These are phyloP conservation scores for Hypholoma fasciculare DNA, from an alignment of 768 basidiomycete species.

Conservation along the genomic window DNA sequence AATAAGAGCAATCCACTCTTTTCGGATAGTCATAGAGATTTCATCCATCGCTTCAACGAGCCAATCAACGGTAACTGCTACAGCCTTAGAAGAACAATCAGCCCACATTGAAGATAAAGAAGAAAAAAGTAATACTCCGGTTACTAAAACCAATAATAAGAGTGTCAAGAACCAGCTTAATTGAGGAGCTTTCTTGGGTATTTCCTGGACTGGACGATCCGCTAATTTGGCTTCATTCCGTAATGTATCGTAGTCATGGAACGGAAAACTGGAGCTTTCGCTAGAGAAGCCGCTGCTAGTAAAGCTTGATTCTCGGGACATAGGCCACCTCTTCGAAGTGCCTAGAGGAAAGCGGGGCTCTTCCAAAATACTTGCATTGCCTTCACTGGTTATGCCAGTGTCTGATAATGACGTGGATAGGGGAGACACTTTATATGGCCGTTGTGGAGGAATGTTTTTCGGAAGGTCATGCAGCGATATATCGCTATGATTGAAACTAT, in stretches of 20 bases:
- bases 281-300: constrained; percentile 9
- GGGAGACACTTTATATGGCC: constrained; percentile 17
- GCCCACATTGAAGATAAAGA: background rate
- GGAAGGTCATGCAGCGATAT: constrained; percentile 4
- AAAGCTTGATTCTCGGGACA: constrained; percentile 15
- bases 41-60: constrained; percentile 86
- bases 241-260: constrained; percentile 2
- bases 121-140: constrained; percentile 47
- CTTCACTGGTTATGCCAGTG: constrained; percentile 16
- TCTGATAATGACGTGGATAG: constrained; percentile 12
- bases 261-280: constrained; percentile 1
- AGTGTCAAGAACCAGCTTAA: constrained; percentile 62
- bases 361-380: background rate
- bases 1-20: constrained; percentile 89
- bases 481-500: constrained; percentile 6
- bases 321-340: constrained; percentile 11
- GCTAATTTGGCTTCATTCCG: background rate
- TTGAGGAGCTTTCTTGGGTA: constrained; percentile 41
- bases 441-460: constrained; percentile 14
- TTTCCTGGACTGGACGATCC: constrained; percentile 5
- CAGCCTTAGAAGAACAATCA: constrained; percentile 35
- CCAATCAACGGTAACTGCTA: constrained; percentile 59
- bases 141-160: constrained; percentile 54
- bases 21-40: constrained; percentile 68
- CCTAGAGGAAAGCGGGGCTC: constrained; percentile 8